phyloP scores from a whole-genome alignment of 208 protist genomes.

The Leishmania martiniquensis region DNA sequence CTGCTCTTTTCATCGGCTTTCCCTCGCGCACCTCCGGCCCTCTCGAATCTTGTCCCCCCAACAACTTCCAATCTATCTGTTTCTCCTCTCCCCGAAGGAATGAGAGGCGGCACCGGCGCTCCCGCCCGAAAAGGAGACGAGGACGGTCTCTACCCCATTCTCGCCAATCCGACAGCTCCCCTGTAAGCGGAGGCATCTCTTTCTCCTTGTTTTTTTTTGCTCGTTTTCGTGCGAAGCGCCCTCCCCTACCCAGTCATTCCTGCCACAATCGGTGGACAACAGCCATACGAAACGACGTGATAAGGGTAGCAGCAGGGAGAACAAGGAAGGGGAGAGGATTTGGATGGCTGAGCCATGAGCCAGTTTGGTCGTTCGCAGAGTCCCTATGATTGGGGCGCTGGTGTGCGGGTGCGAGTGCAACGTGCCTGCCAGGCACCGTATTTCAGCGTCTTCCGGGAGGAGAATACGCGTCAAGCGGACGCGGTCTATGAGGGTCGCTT shows the following conservation, averaged over 20 bases:
- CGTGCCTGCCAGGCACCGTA: constrained; percentile 49
- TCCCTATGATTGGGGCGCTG: constrained; percentile 37
- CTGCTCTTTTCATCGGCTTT: too few species aligned
- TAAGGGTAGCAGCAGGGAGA: background rate
- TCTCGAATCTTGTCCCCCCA: background rate
- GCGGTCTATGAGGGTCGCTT: constrained; percentile 29
- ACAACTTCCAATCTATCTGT: background rate
- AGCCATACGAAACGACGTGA: background rate
- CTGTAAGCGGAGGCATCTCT: background rate
- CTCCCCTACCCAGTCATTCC: too few species aligned
- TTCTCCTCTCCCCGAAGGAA: background rate
- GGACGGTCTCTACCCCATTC: background rate
- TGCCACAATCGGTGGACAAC: background rate
- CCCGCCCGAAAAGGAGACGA: background rate
- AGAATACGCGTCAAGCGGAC: constrained; percentile 50
- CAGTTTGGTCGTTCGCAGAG: background rate
- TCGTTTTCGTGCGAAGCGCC: background rate
- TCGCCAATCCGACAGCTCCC: background rate
- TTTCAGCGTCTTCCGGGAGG: constrained; percentile 74
- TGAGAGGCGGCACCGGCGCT: background rate
- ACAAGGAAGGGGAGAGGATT: background rate
- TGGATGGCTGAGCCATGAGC: constrained; percentile 12
- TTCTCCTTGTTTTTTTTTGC: background rate
- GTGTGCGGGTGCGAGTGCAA: constrained; percentile 49
- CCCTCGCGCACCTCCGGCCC: background rate